These are phyloP conservation scores for Micractinium conductrix DNA, from an alignment of 139 green algal species.

Conservation along the genomic window DNA sequence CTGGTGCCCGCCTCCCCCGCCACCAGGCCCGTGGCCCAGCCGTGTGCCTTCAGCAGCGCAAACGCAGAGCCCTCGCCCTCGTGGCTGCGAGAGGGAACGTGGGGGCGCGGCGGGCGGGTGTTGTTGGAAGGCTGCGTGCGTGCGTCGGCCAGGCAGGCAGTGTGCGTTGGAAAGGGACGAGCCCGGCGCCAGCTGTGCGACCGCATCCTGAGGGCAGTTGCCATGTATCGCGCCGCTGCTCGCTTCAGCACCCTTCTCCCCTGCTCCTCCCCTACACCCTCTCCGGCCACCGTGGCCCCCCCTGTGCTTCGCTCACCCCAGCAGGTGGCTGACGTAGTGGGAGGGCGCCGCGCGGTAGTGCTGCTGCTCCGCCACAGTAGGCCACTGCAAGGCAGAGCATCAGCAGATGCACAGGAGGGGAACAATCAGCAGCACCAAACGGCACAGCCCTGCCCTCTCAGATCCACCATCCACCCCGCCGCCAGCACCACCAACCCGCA, in stretches of 20 bases:
- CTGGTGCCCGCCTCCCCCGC: constrained; percentile 69
- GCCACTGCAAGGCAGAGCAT: constrained; percentile 57
- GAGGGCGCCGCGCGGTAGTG: constrained; percentile 66
- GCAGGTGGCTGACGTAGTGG: constrained; percentile 81
- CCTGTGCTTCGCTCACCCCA: constrained; percentile 56
- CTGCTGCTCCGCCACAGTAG: constrained; percentile 52
- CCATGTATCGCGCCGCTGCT: background rate
- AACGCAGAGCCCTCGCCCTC: constrained; percentile 88
- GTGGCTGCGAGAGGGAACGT: constrained; percentile 49
- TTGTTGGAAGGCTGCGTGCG: background rate
- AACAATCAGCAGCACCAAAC: too few species aligned
- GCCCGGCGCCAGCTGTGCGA: background rate
- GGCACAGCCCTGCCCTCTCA: too few species aligned
- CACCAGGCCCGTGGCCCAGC: constrained; percentile 70
- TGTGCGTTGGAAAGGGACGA: too few species aligned
- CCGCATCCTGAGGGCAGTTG: background rate
- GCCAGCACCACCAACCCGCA: too few species aligned
- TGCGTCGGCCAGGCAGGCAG: background rate
- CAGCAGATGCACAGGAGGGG: too few species aligned
- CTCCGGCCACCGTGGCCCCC: too few species aligned
- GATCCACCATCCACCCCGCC: background rate
- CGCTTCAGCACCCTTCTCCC: too few species aligned
- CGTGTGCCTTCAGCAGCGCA: constrained; percentile 79
- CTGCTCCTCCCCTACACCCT: too few species aligned
- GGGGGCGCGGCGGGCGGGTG: background rate